Base-by-base conservation (phyloP, 2,329 filamentous ascomycete genomes). In the Basipetospora chlamydospora region DNA sequence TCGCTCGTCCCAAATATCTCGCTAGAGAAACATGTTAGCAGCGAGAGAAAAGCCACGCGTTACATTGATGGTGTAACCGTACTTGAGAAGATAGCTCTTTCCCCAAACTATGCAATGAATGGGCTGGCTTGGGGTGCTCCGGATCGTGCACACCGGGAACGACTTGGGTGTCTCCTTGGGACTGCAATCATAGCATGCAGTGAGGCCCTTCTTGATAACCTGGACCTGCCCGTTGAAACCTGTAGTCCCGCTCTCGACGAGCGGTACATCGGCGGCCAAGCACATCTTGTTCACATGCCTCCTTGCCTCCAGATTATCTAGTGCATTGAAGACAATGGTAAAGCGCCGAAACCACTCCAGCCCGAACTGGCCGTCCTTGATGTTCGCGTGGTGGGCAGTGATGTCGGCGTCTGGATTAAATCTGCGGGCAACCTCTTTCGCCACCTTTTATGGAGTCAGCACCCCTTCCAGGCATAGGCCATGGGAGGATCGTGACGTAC, bases 31-130 rank as follows among this genome's bases (percentile, higher is more conserved):
- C n/a, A n/a, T n/a, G n/a, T n/a, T n/a, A n/a, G n/a, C 6, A 12
- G 20, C 15, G 16, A 15, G 15, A n/a, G 20, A 13, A 16, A 31
- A 18, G 10, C 12, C 12, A 15, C n/a, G 10, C 6, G n/a, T 17
- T 6, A 31, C 10, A 10, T 20, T 15, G n/a, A 29, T 13, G 26
- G n/a, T n/a, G 16, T n/a, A 7, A 7, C 13, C 67, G 17, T 48
- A 61, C 58, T 85, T 90, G 42, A 98, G 72, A 7, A 98, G 68
- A 55, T 96, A 98, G 54, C 86, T 94, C 61, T 96, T 98, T 15
- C 74, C 88, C 90, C 90, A 98, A 2, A 98, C 88, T 42, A 98
- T 98, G 61, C 90, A 96, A 59, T 98, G 90, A 29, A 98, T 96
- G 1, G 88, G 84, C 49, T 96, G 88, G 45, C 82, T 93, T 0